A percentile compares a stretch with the other conserved stretches of the same genome.
Evolutionary conservation across 495 filamentous ascomycete genomes (phyloP).

Genomic region (Friedmanniomyces endolithicus): DNA sequence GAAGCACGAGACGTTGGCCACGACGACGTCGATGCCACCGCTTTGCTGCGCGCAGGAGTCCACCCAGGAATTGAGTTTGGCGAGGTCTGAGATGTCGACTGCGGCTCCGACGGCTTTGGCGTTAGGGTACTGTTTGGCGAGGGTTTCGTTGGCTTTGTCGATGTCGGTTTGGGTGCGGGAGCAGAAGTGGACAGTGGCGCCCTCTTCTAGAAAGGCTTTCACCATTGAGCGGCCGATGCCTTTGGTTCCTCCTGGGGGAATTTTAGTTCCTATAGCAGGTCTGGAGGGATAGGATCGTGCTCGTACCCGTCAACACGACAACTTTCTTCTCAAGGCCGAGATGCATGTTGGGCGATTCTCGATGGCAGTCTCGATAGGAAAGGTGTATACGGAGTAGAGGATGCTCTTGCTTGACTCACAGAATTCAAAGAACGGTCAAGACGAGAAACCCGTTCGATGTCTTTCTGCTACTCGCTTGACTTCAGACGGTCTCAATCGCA

Average conservation of each 20-base stretch:
- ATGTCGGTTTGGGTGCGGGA: slow-evolving; percentile 13
- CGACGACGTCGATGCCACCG: slow-evolving; percentile 15
- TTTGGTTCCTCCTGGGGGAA: slow-evolving; percentile 16
- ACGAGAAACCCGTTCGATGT: no score
- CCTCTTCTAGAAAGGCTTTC: slow-evolving; percentile 10
- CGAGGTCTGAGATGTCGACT: slow-evolving; percentile 12
- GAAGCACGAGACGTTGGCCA: slow-evolving; percentile 16
- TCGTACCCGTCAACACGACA: slow-evolving; percentile 12
- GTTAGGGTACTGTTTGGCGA: slow-evolving; percentile 7
- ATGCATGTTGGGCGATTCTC: slow-evolving; percentile 6
- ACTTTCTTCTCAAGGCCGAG: slow-evolving; percentile 16
- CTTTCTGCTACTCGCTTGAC: no score
- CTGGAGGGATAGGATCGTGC: slow-evolving; percentile 24
- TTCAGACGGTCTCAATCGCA: no score
- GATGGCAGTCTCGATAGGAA: no score
- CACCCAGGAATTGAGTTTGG: slow-evolving; percentile 9
- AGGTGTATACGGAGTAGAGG: no score
- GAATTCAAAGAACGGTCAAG: no score
- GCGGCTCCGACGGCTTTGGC: slow-evolving; percentile 10
- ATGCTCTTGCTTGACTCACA: no score
- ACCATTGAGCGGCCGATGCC: slow-evolving; percentile 19
- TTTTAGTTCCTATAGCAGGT: background rate
- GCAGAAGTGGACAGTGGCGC: slow-evolving; percentile 23
- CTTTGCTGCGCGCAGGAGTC: slow-evolving; percentile 3
- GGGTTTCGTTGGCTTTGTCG: slow-evolving; percentile 3